phyloP scores from a whole-genome alignment of 495 filamentous ascomycete genomes.

The Penicillium diatomitis region DNA sequence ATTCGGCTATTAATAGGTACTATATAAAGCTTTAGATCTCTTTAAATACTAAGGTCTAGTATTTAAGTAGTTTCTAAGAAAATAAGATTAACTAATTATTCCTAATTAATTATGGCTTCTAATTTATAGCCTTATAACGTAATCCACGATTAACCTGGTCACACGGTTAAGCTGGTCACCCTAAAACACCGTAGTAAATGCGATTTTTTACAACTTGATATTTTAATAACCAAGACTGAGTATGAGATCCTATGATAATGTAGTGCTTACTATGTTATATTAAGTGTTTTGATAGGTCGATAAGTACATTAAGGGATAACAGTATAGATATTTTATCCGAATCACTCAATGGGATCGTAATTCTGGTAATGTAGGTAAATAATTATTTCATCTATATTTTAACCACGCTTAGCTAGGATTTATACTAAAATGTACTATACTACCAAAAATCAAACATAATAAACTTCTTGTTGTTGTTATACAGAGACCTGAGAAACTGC shows the following conservation, averaged over 20 bases:
- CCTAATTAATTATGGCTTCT: too few species aligned
- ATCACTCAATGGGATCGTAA: background rate
- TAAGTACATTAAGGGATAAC: background rate
- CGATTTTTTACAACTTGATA: background rate
- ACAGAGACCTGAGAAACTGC: background rate
- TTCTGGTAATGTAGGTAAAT: background rate
- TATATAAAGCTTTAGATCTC: too few species aligned
- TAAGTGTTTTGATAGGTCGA: background rate
- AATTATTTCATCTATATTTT: background rate
- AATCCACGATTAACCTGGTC: too few species aligned
- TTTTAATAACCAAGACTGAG: background rate
- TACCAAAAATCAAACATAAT: background rate
- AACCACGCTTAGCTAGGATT: background rate
- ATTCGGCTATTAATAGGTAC: too few species aligned
- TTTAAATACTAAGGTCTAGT: too few species aligned
- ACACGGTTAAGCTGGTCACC: too few species aligned
- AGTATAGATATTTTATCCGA: background rate
- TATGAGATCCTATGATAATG: background rate
- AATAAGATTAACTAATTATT: too few species aligned
- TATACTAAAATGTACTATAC: background rate
- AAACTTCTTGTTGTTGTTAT: background rate
- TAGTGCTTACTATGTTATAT: background rate
- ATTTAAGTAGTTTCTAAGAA: too few species aligned
- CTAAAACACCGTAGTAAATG: too few species aligned
- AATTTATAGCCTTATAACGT: too few species aligned